Evolutionary conservation across 148 eudicot genomes (phyloP).

Genomic region (Camellia lanceoleosa): DNA sequence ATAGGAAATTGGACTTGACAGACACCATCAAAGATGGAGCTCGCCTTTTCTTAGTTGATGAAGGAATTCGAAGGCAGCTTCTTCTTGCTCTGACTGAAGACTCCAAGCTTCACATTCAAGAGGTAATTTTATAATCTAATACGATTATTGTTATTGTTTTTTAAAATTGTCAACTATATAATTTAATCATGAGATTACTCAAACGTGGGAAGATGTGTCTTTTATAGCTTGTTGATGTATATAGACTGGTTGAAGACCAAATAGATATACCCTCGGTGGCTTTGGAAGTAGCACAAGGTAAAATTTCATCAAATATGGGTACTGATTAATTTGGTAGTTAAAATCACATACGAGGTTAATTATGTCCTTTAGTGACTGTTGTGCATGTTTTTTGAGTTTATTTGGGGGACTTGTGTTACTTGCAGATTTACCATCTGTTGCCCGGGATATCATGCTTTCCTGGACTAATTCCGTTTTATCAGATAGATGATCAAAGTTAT

Average conservation of each 20-base stretch:
- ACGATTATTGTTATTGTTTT: neutral
- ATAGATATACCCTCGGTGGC: conserved; percentile 79
- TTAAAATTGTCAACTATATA: neutral
- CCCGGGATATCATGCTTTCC: conserved; percentile 79
- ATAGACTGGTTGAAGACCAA: conserved; percentile 88
- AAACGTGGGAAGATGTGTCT: neutral
- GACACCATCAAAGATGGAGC: conserved; percentile 97
- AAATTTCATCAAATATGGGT: conserved; percentile 9
- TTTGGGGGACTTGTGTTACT: neutral
- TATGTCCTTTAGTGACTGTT: neutral
- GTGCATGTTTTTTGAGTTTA: conserved; percentile 5
- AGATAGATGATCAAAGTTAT: conserved; percentile 37
- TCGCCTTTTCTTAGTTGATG: conserved; percentile 76
- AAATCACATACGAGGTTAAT: neutral
- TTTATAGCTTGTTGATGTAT: conserved; percentile 83
- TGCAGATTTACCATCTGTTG: conserved; percentile 83
- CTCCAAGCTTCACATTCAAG: conserved; percentile 93
- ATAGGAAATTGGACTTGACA: conserved; percentile 75
- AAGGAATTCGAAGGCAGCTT: conserved; percentile 84
- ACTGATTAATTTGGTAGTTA: neutral
- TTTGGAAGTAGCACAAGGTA: conserved; percentile 75
- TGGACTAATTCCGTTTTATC: conserved; percentile 75
- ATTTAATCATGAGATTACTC: neutral
- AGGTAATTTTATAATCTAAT: conserved; percentile 41
- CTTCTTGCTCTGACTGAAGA: conserved; percentile 97